Evolutionary conservation across 768 basidiomycete genomes (phyloP).

Genomic region (Chlorophyllum brunneum): DNA sequence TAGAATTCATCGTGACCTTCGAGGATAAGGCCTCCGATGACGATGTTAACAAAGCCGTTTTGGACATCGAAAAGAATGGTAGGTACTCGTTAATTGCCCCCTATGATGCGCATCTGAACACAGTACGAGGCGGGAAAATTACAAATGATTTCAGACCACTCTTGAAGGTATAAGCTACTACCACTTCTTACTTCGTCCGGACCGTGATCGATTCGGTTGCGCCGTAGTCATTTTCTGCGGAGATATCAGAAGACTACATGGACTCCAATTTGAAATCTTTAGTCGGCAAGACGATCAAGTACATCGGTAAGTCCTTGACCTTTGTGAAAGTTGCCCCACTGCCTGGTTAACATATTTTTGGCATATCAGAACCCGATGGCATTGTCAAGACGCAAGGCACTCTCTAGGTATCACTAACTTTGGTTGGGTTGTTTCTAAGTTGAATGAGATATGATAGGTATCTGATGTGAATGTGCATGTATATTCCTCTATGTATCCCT

Average conservation of each 20-base stretch:
- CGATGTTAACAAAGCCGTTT: neutral
- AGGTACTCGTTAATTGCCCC: neutral
- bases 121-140: slow-evolving; percentile 2
- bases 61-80: neutral
- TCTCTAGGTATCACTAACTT: neutral
- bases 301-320: neutral
- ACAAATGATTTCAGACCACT: slow-evolving; percentile 1
- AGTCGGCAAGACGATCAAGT: neutral
- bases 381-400: neutral
- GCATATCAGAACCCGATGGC: slow-evolving; percentile 1
- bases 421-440: too few relatives aligned
- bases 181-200: neutral
- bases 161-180: neutral
- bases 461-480: too few relatives aligned
- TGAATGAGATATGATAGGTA: too few relatives aligned
- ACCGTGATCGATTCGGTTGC: neutral
- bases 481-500: too few relatives aligned
- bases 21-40: neutral
- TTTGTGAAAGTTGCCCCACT: neutral
- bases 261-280: neutral
- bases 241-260: neutral
- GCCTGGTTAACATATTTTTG: neutral
- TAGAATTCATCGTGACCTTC: slow-evolving; percentile 5
- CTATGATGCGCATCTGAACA: neutral
- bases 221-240: slow-evolving; percentile 1